Percentiles rank a stretch among this genome's conserved stretches.
These are phyloP conservation scores for Mycotypha africana DNA, from an alignment of 371 early-diverging fungal species.

Conservation along the genomic window DNA sequence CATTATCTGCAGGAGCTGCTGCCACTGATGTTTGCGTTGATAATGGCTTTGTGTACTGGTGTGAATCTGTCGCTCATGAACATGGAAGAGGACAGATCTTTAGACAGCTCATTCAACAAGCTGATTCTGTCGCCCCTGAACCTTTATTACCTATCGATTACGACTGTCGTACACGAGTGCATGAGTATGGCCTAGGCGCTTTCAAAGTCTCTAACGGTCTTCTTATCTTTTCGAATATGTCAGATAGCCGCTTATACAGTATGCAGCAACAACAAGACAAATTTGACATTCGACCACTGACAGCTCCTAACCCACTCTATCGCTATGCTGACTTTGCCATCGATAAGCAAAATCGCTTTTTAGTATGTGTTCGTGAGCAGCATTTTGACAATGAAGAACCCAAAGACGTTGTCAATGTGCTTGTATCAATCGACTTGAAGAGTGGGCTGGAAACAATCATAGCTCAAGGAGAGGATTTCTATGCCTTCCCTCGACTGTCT, in stretches of 20 bases:
- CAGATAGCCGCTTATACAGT: constrained; percentile 51
- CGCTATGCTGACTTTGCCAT: constrained; percentile 64
- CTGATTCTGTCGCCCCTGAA: background rate
- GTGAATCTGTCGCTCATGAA: constrained; percentile 26
- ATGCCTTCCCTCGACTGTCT: constrained; percentile 52
- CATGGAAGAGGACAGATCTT: constrained; percentile 43
- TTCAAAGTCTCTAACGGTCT: constrained; percentile 52
- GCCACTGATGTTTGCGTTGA: constrained; percentile 29
- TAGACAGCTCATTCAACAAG: constrained; percentile 7
- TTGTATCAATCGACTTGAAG: constrained; percentile 50
- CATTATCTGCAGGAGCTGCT: constrained; percentile 20
- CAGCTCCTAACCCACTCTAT: constrained; percentile 32
- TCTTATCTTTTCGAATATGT: constrained; percentile 60
- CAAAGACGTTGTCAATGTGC: constrained; percentile 51
- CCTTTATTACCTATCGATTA: constrained; percentile 27
- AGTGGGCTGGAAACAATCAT: constrained; percentile 36
- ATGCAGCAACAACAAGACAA: constrained; percentile 32
- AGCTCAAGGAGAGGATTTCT: constrained; percentile 61
- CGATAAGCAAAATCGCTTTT: constrained; percentile 43
- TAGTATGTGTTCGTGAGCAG: constrained; percentile 65
- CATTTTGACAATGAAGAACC: constrained; percentile 54
- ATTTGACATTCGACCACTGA: constrained; percentile 41
- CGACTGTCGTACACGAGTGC: constrained; percentile 52
- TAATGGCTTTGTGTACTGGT: constrained; percentile 28
- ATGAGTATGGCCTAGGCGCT: constrained; percentile 73